Base-by-base conservation (phyloP, 2,329 filamentous ascomycete species). In the Colletotrichum karsti region DNA sequence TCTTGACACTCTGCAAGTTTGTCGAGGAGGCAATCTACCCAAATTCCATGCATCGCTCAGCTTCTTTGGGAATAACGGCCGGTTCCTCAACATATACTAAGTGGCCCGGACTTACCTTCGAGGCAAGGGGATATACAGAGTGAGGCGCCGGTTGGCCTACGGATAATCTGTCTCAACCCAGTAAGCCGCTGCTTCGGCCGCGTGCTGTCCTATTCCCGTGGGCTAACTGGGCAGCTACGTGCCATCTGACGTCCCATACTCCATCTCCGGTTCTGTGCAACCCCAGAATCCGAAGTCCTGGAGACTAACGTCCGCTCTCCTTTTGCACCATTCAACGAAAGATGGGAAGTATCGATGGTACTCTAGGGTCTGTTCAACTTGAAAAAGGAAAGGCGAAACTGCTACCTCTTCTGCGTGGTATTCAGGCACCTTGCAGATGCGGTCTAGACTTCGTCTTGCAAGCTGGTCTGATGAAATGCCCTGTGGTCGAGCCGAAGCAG, bases 131-230 rank as follows among this genome's bases (percentile, higher is more conserved):
- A 50, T 12, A n/a, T 2, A 33, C 15, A n/a, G 18, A 53, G 18
- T 22, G 8, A 9, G 2, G 22, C 22, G 26, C 5, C 12, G 12
- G 33, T 41, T 22, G 20, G 15, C 8, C 1, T 22, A 33, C 53
- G 8, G 18, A 35, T 26, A 18, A 33, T 5, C 4, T 59, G 56
- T 59, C 55, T 39, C 42, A 37, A 39, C 20, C 13, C 57, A 37
- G 44, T 22, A 20, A n/a, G 18, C 55, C 30, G 41, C 55, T 42
- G 55, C 41, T 20, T n/a, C 57, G 57, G 44, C 44, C 64, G 44
- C 60, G 53, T 67, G 64, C 44, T 39, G 46, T 13, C 22, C 35
- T 24, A 67, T 54, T 54, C 60, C 26, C 60, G 44, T 67, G 51
- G 64, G n/a, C 41, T 56, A 8, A 20, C 15, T 13, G 26, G 22